phyloP scores from a whole-genome alignment of 148 eudicot species.

The Nepenthes mirabilis region DNA sequence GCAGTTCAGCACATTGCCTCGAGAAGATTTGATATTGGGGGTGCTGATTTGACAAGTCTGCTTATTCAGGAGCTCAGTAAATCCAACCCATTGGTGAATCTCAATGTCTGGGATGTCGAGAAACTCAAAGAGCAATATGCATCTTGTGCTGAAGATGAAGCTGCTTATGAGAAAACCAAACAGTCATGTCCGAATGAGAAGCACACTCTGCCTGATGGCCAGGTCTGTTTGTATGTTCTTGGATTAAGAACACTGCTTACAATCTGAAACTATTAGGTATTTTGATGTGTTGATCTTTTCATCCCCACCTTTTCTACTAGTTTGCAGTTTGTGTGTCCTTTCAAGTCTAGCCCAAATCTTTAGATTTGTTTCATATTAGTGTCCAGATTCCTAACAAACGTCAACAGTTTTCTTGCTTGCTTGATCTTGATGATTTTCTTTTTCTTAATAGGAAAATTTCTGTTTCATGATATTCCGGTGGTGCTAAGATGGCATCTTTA shows the following conservation, averaged over 20 bases:
- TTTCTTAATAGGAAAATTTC: too few species aligned
- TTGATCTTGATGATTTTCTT: too few species aligned
- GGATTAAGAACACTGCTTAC: neutral
- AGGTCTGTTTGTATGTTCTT: conserved; percentile 32
- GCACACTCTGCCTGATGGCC: conserved; percentile 95
- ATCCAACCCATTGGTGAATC: conserved; percentile 61
- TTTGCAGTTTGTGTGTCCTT: too few species aligned
- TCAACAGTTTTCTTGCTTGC: too few species aligned
- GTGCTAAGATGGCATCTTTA: too few species aligned
- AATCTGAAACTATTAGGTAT: neutral
- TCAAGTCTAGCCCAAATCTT: too few species aligned
- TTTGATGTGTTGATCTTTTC: neutral
- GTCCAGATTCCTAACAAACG: too few species aligned
- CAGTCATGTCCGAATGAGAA: conserved; percentile 57
- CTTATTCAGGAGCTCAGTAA: conserved; percentile 64
- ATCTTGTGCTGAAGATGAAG: conserved; percentile 84
- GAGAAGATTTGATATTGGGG: conserved; percentile 82
- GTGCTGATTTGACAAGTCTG: conserved; percentile 79
- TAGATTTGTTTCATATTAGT: too few species aligned
- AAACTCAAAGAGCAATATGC: conserved; percentile 71
- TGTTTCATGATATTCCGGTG: too few species aligned
- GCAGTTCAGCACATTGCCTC: conserved; percentile 99
- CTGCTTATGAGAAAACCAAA: conserved; percentile 51
- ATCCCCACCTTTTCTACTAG: neutral
- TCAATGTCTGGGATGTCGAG: conserved; percentile 62